Evolutionary conservation across 805 yeast genomes (phyloP).

Genomic region (Naumovozyma castellii): DNA sequence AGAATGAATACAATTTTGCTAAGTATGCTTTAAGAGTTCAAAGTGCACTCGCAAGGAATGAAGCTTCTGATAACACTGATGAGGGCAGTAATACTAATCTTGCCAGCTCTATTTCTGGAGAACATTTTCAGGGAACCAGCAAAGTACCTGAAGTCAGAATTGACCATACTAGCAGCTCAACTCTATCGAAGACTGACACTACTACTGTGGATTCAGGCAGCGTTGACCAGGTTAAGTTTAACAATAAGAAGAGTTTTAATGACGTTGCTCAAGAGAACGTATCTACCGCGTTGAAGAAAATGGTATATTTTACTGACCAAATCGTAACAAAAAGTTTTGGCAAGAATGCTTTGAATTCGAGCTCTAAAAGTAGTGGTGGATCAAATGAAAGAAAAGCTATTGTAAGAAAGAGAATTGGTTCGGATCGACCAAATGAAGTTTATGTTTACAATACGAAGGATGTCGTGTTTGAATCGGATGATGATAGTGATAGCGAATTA

Average conservation of each 20-base stretch:
- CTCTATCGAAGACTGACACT: not conserved
- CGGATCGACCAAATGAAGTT: constrained; percentile 29
- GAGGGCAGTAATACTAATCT: not conserved
- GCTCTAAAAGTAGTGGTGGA: constrained; percentile 19
- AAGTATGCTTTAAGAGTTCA: constrained; percentile 23
- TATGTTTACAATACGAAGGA: constrained; percentile 37
- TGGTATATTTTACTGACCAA: constrained; percentile 41
- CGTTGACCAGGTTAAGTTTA: constrained; percentile 14
- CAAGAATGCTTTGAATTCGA: constrained; percentile 38
- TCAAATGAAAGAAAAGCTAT: constrained; percentile 13
- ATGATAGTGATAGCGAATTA: constrained; percentile 1
- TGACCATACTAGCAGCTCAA: not conserved
- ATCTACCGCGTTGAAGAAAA: constrained; percentile 29
- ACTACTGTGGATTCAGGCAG: constrained; percentile 9
- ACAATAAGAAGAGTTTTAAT: constrained; percentile 12
- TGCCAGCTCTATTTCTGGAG: not conserved
- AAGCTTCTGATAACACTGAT: constrained; percentile 3
- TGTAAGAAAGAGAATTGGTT: constrained; percentile 21
- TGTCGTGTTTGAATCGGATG: constrained; percentile 33
- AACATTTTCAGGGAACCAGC: not conserved
- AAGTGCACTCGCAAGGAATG: constrained; percentile 16
- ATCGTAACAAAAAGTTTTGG: constrained; percentile 51
- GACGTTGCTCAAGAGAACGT: constrained; percentile 18
- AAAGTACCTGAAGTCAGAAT: not conserved
- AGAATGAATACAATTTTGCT: constrained; percentile 23